phyloP scores from a whole-genome alignment of 1,284 basidiomycete species.

The Melampsora americana region DNA sequence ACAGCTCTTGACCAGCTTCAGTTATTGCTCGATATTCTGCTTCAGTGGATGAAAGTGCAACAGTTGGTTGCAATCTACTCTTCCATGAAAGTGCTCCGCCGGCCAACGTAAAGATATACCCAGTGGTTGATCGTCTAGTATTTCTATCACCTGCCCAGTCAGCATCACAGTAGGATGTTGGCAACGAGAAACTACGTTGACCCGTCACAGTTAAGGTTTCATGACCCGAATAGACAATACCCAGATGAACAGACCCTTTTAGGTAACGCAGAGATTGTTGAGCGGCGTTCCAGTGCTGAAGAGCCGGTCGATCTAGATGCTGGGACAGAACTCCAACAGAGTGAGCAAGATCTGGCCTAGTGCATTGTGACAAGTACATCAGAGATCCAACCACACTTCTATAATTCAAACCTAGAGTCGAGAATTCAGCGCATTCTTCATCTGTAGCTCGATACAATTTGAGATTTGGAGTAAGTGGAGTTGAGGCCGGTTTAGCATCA shows the following conservation, averaged over 20 bases:
- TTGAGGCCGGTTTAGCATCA: too few species aligned
- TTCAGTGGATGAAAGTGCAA: neutral
- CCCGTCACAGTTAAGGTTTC: neutral
- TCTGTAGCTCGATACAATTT: neutral
- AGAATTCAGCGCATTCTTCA: slow-evolving; percentile 9
- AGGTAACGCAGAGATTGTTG: slow-evolving; percentile 6
- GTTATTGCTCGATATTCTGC: too few species aligned
- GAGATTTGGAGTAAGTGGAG: too few species aligned
- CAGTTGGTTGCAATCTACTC: neutral
- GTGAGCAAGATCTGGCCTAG: slow-evolving; percentile 5
- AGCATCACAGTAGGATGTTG: neutral
- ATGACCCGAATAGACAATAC: neutral
- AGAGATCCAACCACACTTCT: slow-evolving; percentile 2
- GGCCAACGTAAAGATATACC: neutral
- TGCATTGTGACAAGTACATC: too few species aligned
- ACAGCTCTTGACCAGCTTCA: too few species aligned
- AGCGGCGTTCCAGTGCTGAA: slow-evolving; percentile 8
- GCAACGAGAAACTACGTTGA: neutral
- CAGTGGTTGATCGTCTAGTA: slow-evolving; percentile 5
- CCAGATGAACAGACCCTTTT: neutral
- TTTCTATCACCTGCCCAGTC: slow-evolving; percentile 14
- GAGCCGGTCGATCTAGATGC: slow-evolving; percentile 6
- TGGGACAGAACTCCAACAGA: slow-evolving; percentile 13
- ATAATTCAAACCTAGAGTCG: neutral
- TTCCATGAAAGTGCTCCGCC: slow-evolving; percentile 1